Evolutionary conservation across 441 rosid genomes (phyloP), one percentile per base, ranked within the genome.

Genomic region (Biscutella laevigata): DNA sequence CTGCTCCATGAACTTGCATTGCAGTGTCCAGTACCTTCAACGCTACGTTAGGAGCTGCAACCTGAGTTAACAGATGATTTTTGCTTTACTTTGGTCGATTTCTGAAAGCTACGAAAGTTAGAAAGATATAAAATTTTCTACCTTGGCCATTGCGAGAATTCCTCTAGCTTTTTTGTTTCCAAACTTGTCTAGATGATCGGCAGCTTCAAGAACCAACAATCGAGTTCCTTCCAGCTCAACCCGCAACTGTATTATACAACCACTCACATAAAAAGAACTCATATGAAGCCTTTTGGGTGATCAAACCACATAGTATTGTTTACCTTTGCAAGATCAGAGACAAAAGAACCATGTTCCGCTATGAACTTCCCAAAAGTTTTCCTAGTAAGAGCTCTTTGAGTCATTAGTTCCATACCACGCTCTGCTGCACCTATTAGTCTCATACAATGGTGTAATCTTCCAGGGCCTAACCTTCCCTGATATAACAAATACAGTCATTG

Each of bases 371-470:
- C 97, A 48, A 92, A 88, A 11, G 86, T 71, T 77, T 67, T 86
- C 73, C 95, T 81, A 29, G 50, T 72, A 28, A 88, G 81, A 43
- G 97, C 95, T 71, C 95, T 81, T 69, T 74, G 75, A 69, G 77
- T 86, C 99, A 86, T 88, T 74, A 92, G 21, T 78, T 82, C 77
- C 95, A 92, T 88, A 61, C 97, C 97, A 29, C 97, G 95, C 81
- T 92, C 99, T 20, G 97, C 95, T 39, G 94, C 88, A 59, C 99
- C 97, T 22, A 92, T 72, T 67, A 86, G 72, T 79, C 97, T 84
- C 97, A 92, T 79, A 72, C 92, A 92, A 63, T 92, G 99, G 79
- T 92, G 99, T 83, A 92, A 67, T 66, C 99, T 81, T 73, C 99
- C 95, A 1, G 99, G 99, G 55, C 99, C 99, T 56, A 92, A 75